Conservation (phyloP, 306 rosid genomes). For the Dryas octopetala region DNA sequence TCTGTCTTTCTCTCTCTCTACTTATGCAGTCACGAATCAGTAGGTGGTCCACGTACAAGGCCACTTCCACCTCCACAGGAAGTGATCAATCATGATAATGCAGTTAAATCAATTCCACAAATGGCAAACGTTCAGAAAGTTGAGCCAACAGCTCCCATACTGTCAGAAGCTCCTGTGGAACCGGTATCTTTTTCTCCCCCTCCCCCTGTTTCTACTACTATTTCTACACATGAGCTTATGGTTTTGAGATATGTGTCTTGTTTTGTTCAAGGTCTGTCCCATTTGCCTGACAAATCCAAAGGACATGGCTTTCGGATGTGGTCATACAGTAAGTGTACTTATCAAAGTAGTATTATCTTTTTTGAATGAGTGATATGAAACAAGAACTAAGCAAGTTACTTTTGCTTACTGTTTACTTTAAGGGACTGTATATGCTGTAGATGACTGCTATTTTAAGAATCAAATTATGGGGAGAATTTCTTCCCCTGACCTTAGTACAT, state of each 20-base stretch:
- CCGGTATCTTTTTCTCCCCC: conserved; percentile 41
- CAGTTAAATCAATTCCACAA: conserved; percentile 36
- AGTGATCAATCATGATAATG: conserved; percentile 69
- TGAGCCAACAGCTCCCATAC: conserved; percentile 43
- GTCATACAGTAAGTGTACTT: conserved; percentile 71
- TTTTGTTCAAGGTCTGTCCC: conserved; percentile 70
- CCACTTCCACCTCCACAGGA: conserved; percentile 80
- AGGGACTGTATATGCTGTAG: not conserved
- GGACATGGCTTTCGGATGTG: conserved; percentile 98
- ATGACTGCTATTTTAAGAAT: not conserved
- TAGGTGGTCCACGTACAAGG: conserved; percentile 38
- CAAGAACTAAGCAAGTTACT: not conserved
- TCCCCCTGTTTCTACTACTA: conserved; percentile 3
- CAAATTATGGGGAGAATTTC: not conserved
- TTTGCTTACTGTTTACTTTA: not conserved
- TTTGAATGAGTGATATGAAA: not conserved
- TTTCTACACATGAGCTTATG: conserved; percentile 15
- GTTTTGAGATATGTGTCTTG: conserved; percentile 23
- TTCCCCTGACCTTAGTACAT: not conserved
- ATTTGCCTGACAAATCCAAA: conserved; percentile 85
- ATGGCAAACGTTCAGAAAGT: conserved; percentile 28
- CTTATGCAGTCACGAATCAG: conserved; percentile 47
- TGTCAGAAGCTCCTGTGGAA: conserved; percentile 35
- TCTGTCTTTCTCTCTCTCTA: not conserved
- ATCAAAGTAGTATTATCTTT: not conserved